Evolutionary conservation across 176 grass and related monocot genomes (phyloP), one percentile per base, ranked within the genome.

Genomic region (Phragmites australis): DNA sequence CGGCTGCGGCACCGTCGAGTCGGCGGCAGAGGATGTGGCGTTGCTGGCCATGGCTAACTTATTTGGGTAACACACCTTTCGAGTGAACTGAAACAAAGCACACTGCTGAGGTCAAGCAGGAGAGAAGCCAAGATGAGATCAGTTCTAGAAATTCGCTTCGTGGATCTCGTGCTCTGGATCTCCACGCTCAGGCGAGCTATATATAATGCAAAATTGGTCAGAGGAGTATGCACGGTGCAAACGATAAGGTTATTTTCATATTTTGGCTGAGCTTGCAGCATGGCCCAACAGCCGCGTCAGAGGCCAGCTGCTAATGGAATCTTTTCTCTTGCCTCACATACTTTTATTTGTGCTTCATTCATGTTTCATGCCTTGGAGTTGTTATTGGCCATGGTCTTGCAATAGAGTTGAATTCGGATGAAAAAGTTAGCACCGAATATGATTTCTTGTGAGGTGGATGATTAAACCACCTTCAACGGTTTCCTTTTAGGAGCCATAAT

Each of bases 41-140:
- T 19, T 34, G 81, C 44, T 63, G 6, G 7, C 81, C 78, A 76
- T 88, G 52, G 34, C 47, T 1, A 15, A 2, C 16, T n/a, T n/a
- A n/a, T n/a, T n/a, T n/a, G n/a, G 15, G 22, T 12, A 11, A 5
- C 34, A 37, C 34, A 8, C 23, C 4, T 3, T 13, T 57, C 9
- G n/a, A 10, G 23, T 26, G 23, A 26, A 12, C 10, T 26, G 9
- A 10, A 57, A 1, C 5, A 5, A 37, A 37, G 34, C 34, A 37
- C 34, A 37, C 34, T 37, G 5, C 34, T 37, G 34, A 37, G 34
- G 5, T 37, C 2, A 37, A 37, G 34, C 5, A 37, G 34, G 34
- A 37, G 34, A 5, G 34, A 37, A 37, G 5, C 34, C 34, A 37
- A 37, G 2, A 37, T 2, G 3, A 37, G 34, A 37, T 37, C 34